Evolutionary conservation across 192 early-diverging fungal species (phyloP), one percentile per base, ranked within the genome.

Genomic region (Coemansia sp.): DNA sequence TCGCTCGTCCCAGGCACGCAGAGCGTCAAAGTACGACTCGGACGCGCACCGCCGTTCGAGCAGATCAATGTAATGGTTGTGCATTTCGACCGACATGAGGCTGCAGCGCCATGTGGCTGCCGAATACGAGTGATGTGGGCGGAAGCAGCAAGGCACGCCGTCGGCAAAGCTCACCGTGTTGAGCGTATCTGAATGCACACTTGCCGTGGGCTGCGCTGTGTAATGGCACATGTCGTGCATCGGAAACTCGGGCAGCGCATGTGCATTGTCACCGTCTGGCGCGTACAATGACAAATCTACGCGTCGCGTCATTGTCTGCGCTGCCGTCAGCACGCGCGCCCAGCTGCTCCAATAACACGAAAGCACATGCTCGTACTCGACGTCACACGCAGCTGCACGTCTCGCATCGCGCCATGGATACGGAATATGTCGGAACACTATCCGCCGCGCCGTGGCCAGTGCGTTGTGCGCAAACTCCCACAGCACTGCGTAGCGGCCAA

Each of bases 341-440:
- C 70, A 78, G 31, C 63, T 56, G 42, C 63, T 52, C 76, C 76
- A 78, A 59, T 66, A 78, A 25, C 63, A 64, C 37, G 54, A 46
- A 38, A 78, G 60, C 28, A 78, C 17, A 42, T 78, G 67, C 52
- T 78, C 76, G 55, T 66, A 66, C 63, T 68, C 76, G 0, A 72
- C 44, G 47, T 78, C 76, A 63, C 76, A 78, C 2, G 15, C 2
- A 7, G 20, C 21, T n/a, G 23, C 5, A 14, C 26, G 10, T 5
- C 67, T 63, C 3, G 70, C 66, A 12, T 54, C 46, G 25, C n/a
- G 50, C 76, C 76, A 78, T 42, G 76, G 76, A 26, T 36, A 78
- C 26, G 11, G 5, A 3, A 36, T 17, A 17, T 60, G 62, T 31
- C 76, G 61, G 46, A 78, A 59, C 2, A 1, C 44, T 1, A 78